phyloP scores from a whole-genome alignment of 306 rosid species.

The Acacia melanoxylon region DNA sequence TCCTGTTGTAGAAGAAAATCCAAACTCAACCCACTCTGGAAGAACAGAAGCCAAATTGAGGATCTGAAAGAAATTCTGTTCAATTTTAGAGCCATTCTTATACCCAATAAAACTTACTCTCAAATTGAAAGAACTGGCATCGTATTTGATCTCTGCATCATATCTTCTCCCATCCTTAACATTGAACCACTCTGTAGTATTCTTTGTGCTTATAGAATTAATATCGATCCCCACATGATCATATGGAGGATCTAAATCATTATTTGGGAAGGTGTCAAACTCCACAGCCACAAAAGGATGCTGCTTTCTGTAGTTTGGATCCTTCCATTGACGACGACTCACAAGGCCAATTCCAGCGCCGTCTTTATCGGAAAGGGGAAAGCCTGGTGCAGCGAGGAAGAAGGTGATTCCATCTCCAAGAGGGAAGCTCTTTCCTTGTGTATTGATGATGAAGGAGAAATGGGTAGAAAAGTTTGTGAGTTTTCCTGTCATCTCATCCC shows the following conservation, averaged over 20 bases:
- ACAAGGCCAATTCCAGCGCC: constrained; percentile 35
- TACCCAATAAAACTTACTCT: constrained; percentile 27
- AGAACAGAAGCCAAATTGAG: constrained; percentile 24
- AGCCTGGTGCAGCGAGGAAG: constrained; percentile 37
- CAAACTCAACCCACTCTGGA: constrained; percentile 41
- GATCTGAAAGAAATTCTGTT: background rate
- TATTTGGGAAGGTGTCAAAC: constrained; percentile 38
- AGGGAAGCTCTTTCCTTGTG: background rate
- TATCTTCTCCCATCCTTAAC: constrained; percentile 30
- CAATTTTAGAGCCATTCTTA: background rate
- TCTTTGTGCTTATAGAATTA: background rate
- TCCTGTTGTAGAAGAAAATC: constrained; percentile 43
- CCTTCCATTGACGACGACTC: background rate
- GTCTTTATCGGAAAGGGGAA: constrained; percentile 23
- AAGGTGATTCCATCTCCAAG: constrained; percentile 51
- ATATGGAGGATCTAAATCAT: constrained; percentile 30
- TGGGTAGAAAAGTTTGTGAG: constrained; percentile 36
- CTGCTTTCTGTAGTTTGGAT: background rate
- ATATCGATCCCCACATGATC: constrained; percentile 38
- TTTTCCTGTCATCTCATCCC: constrained; percentile 19
- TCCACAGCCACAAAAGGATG: constrained; percentile 51
- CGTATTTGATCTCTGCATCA: constrained; percentile 19
- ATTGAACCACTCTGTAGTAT: constrained; percentile 27
- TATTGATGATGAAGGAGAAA: constrained; percentile 47
- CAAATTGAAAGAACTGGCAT: constrained; percentile 26